These are phyloP conservation scores for Talaromyces sp. DNA, from an alignment of 2,329 filamentous ascomycete species.

Conservation along the genomic window DNA sequence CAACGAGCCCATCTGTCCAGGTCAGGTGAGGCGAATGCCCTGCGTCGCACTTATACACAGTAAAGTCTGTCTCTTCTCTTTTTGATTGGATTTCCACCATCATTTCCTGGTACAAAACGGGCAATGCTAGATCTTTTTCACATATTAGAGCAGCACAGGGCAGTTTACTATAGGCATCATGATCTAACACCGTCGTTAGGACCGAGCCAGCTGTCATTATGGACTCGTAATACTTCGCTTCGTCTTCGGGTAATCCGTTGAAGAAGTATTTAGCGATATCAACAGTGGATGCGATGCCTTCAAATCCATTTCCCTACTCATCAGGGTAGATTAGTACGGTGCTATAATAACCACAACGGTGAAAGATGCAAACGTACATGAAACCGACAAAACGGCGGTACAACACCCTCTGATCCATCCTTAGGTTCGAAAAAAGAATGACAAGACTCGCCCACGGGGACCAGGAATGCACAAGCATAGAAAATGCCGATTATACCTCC, in stretches of 20 bases:
- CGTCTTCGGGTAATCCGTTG: slow-evolving; percentile 25
- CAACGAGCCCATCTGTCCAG: slow-evolving; percentile 29
- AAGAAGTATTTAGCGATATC: slow-evolving; percentile 29
- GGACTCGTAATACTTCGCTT: slow-evolving; percentile 25
- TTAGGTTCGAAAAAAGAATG: slow-evolving; percentile 31
- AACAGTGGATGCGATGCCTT: slow-evolving; percentile 25
- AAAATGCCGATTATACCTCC: slow-evolving; percentile 28
- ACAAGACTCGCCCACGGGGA: slow-evolving; percentile 31
- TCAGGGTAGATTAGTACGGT: too few species aligned
- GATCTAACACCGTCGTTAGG: slow-evolving; percentile 25
- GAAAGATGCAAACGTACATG: slow-evolving; percentile 23
- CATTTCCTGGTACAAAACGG: slow-evolving; percentile 30
- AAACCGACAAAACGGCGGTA: slow-evolving; percentile 28
- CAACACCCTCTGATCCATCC: slow-evolving; percentile 20
- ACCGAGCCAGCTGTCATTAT: slow-evolving; percentile 4
- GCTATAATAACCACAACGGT: too few species aligned
- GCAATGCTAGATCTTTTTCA: slow-evolving; percentile 29
- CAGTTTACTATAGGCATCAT: slow-evolving; percentile 30
- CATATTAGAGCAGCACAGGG: slow-evolving; percentile 35
- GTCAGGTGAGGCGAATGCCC: slow-evolving; percentile 35
- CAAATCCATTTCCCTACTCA: slow-evolving; percentile 18
- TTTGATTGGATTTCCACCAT: slow-evolving; percentile 29
- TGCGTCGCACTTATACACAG: slow-evolving; percentile 24
- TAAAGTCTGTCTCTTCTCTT: slow-evolving; percentile 6
- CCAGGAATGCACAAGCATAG: slow-evolving; percentile 30